Percentiles rank a stretch among this genome's conserved stretches.
Evolutionary conservation across 2,329 filamentous ascomycete species (phyloP).

Genomic region (Ophiocordyceps camponoti-floridani): DNA sequence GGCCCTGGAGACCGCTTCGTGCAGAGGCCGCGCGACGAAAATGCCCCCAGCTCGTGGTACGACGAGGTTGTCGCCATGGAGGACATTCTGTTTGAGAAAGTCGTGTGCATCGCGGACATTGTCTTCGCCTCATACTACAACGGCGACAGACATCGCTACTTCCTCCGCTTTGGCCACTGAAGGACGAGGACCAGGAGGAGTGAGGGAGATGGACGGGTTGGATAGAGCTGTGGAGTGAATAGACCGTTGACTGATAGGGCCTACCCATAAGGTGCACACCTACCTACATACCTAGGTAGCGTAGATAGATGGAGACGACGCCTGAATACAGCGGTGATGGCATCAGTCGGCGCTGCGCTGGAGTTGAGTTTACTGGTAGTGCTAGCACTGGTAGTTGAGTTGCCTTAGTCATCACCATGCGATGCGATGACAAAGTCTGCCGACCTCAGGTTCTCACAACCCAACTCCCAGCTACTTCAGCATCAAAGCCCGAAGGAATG

Average conservation of each 20-base stretch:
- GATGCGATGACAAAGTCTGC: too few species aligned
- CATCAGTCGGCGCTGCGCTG: too few species aligned
- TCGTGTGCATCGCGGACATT: not conserved
- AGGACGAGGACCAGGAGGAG: not conserved
- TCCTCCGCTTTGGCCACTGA: not conserved
- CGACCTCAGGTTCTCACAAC: too few species aligned
- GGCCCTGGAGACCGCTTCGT: not conserved
- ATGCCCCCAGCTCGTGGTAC: not conserved
- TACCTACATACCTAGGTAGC: not conserved
- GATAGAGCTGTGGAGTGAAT: not conserved
- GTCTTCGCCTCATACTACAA: not conserved
- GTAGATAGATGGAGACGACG: too few species aligned
- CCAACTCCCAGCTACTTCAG: too few species aligned
- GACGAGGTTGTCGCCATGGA: not conserved
- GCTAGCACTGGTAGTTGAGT: too few species aligned
- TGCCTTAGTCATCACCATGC: too few species aligned
- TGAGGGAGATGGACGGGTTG: not conserved
- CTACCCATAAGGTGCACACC: not conserved
- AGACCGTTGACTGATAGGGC: not conserved
- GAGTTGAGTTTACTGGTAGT: too few species aligned
- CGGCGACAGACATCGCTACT: not conserved
- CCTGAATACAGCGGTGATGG: too few species aligned
- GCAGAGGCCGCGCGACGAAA: not conserved
- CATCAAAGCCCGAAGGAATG: not conserved
- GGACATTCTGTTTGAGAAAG: not conserved